Conservation (phyloP, 768 basidiomycete genomes). For the Suillus weaverae region DNA sequence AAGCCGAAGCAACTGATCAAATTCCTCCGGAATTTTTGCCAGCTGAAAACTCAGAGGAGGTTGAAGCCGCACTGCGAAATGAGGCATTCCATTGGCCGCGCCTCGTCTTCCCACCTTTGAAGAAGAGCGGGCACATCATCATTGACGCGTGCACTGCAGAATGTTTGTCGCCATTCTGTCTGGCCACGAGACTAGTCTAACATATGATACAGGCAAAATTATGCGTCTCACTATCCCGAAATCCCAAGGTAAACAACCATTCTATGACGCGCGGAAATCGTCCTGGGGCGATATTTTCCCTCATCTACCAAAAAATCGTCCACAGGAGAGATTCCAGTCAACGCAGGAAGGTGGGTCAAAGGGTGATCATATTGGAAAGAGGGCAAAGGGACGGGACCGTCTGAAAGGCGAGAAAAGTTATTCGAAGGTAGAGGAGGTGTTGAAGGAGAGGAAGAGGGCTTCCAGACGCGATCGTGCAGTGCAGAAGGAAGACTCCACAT, state of each 20-base stretch:
- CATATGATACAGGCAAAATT: slow-evolving; percentile 66
- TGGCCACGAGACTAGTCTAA: slow-evolving; percentile 1
- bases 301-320: slow-evolving; percentile 76
- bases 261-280: slow-evolving; percentile 92
- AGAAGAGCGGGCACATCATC: slow-evolving; percentile 88
- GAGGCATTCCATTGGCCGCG: slow-evolving; percentile 91
- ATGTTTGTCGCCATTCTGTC: slow-evolving; percentile 45
- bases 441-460: slow-evolving; percentile 40
- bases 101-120: slow-evolving; percentile 88
- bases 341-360: slow-evolving; percentile 30
- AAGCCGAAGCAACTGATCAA: slow-evolving; percentile 1
- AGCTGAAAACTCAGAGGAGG: slow-evolving; percentile 24
- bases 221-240: slow-evolving; percentile 90
- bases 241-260: slow-evolving; percentile 94
- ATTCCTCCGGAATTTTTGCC: slow-evolving; percentile 13
- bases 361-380: slow-evolving; percentile 63
- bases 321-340: slow-evolving; percentile 58
- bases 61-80: slow-evolving; percentile 57
- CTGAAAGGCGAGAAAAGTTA: slow-evolving; percentile 26
- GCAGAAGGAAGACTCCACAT: slow-evolving; percentile 3
- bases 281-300: slow-evolving; percentile 96
- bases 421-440: slow-evolving; percentile 31
- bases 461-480: slow-evolving; percentile 17
- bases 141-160: slow-evolving; percentile 84
- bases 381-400: slow-evolving; percentile 27